Conservation (phyloP, 768 basidiomycete genomes). For the Peribolospora kevripleyi region DNA sequence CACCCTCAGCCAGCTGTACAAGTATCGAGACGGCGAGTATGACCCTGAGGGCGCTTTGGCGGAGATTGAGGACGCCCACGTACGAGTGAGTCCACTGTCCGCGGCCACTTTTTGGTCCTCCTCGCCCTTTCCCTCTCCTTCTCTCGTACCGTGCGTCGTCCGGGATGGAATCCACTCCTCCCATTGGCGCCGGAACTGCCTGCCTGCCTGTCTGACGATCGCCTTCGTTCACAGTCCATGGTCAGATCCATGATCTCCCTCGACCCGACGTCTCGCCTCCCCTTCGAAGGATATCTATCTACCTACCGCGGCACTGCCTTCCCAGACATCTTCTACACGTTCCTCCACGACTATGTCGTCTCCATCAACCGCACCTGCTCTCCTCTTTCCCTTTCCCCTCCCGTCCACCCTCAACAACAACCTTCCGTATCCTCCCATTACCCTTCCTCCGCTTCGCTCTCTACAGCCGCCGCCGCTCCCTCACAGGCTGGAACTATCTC, state of each 20-base stretch:
- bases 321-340: constrained; percentile 83
- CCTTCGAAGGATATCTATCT: constrained; percentile 55
- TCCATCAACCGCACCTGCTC: constrained; percentile 42
- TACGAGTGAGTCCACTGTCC: constrained; percentile 35
- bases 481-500: neutral
- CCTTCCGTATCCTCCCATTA: constrained; percentile 25
- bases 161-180: no score
- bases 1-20: constrained; percentile 80
- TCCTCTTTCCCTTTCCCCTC: neutral
- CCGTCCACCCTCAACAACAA: constrained; percentile 24
- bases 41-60: constrained; percentile 31
- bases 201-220: neutral
- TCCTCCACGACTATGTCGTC: constrained; percentile 68
- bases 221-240: constrained; percentile 33
- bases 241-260: constrained; percentile 76
- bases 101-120: neutral
- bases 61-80: constrained; percentile 52
- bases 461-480: neutral
- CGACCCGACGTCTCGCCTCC: constrained; percentile 48
- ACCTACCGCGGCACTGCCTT: constrained; percentile 54
- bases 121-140: no score
- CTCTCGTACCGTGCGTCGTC: no score
- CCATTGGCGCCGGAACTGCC: neutral
- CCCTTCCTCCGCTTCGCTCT: neutral
- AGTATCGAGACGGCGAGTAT: constrained; percentile 68